Conservation (phyloP, 2,329 filamentous ascomycete species). For the Meredithiella fracta region DNA sequence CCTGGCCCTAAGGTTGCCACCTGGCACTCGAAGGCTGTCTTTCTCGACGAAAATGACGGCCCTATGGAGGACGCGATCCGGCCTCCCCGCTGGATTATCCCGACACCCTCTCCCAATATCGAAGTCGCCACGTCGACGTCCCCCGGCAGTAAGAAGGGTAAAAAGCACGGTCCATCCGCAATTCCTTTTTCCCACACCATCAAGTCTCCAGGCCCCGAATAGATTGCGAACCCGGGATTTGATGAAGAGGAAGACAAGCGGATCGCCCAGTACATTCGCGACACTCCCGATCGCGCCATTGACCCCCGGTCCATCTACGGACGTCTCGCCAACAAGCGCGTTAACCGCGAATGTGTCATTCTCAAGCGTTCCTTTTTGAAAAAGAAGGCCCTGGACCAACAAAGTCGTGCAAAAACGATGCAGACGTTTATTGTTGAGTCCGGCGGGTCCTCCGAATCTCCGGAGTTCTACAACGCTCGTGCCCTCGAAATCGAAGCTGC, state of each 20-base stretch:
- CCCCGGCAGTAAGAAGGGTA: neutral
- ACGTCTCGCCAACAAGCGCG: neutral
- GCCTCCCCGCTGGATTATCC: conserved; percentile 2
- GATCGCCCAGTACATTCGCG: neutral
- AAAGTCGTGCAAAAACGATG: neutral
- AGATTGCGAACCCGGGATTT: neutral
- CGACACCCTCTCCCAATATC: neutral
- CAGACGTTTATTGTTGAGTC: neutral
- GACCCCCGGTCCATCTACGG: conserved; percentile 10
- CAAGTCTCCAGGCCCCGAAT: neutral
- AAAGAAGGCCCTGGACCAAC: neutral
- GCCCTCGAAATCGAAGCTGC: neutral
- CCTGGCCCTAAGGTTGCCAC: neutral
- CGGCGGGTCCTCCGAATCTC: neutral
- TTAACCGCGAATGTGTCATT: neutral
- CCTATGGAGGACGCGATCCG: conserved; percentile 6
- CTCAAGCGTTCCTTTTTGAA: neutral
- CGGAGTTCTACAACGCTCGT: neutral
- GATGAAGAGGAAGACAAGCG: neutral
- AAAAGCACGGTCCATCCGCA: too few species aligned
- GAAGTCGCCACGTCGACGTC: neutral
- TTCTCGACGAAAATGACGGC: neutral
- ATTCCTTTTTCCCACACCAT: neutral
- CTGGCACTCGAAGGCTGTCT: conserved; percentile 2
- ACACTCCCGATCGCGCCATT: conserved; percentile 3